Evolutionary conservation across 352 stramenopile genomes (phyloP).

Genomic region (Globisporangium acanthophoron): DNA sequence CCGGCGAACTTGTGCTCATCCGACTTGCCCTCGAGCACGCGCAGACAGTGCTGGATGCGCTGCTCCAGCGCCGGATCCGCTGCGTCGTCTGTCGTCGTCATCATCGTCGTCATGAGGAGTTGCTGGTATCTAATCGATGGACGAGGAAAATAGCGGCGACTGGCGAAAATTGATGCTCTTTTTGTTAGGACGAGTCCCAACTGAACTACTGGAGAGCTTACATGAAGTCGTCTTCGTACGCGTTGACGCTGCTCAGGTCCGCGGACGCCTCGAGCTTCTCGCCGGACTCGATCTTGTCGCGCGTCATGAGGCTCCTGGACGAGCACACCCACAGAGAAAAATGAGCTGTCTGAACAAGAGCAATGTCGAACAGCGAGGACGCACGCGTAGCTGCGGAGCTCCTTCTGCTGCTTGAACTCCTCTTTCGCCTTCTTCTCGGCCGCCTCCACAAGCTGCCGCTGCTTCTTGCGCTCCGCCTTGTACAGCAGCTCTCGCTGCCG

Average conservation of each 20-base stretch:
- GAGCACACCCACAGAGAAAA: not conserved
- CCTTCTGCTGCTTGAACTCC: slow-evolving; percentile 67
- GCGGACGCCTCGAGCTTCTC: slow-evolving; percentile 18
- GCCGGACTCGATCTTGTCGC: slow-evolving; percentile 57
- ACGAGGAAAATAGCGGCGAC: no score
- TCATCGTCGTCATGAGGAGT: not conserved
- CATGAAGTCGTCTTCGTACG: slow-evolving; percentile 82
- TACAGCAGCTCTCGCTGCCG: slow-evolving; percentile 61
- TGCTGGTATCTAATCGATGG: not conserved
- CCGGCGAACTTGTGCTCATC: slow-evolving; percentile 88
- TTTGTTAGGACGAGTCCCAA: no score
- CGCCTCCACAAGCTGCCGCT: slow-evolving; percentile 46
- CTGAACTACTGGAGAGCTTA: slow-evolving; percentile 8
- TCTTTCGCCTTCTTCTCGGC: slow-evolving; percentile 46
- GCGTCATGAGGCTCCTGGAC: slow-evolving; percentile 45
- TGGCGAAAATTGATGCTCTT: not conserved
- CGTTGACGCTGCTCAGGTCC: slow-evolving; percentile 26
- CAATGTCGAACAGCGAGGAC: slow-evolving; percentile 8
- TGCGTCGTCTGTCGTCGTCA: no score
- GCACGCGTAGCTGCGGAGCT: slow-evolving; percentile 72
- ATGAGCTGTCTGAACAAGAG: not conserved
- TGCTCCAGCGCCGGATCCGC: slow-evolving; percentile 4
- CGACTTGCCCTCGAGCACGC: slow-evolving; percentile 56
- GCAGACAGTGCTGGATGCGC: slow-evolving; percentile 47
- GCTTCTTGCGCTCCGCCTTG: slow-evolving; percentile 67